phyloP scores from a whole-genome alignment of 768 basidiomycete genomes.

The Termitomyces sp. region DNA sequence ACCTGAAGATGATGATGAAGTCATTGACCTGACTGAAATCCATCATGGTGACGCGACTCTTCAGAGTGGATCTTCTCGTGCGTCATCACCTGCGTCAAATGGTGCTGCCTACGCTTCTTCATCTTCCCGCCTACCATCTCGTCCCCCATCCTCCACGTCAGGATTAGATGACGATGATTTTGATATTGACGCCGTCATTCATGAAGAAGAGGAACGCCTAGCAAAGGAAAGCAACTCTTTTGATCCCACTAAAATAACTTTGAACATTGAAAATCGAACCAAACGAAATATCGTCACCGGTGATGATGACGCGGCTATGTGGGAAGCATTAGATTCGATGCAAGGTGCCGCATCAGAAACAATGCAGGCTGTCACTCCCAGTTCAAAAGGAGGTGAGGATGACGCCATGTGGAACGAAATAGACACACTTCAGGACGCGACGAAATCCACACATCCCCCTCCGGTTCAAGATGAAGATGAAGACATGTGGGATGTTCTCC shows the following conservation, averaged over 20 bases:
- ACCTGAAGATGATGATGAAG: constrained; percentile 17
- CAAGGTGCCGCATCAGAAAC: constrained; percentile 1
- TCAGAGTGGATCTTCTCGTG: constrained; percentile 11
- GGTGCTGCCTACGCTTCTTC: constrained; percentile 31
- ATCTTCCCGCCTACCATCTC: constrained; percentile 29
- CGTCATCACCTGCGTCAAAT: constrained; percentile 22
- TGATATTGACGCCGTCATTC: constrained; percentile 51
- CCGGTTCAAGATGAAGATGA: constrained; percentile 44
- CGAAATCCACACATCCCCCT: background rate
- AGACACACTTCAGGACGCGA: constrained; percentile 11
- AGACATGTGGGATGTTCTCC: constrained; percentile 71
- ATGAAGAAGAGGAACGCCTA: constrained; percentile 37
- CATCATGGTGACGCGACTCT: constrained; percentile 21
- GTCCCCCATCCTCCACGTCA: constrained; percentile 38
- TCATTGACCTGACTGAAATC: constrained; percentile 23
- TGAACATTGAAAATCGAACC: background rate
- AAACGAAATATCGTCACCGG: constrained; percentile 5
- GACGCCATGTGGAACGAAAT: constrained; percentile 27
- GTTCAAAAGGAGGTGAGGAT: constrained; percentile 7
- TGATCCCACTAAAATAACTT: background rate
- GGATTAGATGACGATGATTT: constrained; percentile 42
- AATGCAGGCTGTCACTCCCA: background rate
- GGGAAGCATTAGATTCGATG: constrained; percentile 60
- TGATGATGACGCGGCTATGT: constrained; percentile 62
- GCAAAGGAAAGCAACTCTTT: constrained; percentile 16